Conservation (phyloP, 345 rosid genomes). For the Eucalyptus regnans region DNA sequence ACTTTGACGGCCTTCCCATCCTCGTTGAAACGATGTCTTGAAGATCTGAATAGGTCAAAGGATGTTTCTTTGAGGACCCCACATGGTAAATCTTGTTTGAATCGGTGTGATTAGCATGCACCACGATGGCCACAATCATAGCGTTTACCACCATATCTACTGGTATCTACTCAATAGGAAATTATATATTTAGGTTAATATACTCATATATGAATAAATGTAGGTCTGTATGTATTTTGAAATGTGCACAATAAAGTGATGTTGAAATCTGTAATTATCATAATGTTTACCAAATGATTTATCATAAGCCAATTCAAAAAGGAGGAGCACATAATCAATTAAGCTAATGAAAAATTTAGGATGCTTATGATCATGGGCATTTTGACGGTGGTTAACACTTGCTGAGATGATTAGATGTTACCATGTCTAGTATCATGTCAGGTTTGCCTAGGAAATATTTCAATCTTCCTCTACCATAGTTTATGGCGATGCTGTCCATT, state of each 20-base stretch:
- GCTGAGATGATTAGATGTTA: neutral
- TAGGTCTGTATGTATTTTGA: neutral
- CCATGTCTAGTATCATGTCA: slow-evolving; percentile 13
- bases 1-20: slow-evolving; percentile 21
- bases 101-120: neutral
- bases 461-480: slow-evolving; percentile 23
- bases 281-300: too few species aligned
- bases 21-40: neutral
- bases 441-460: slow-evolving; percentile 18
- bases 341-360: neutral
- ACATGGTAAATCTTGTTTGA: slow-evolving; percentile 6
- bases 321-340: neutral
- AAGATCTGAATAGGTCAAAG: neutral
- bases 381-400: neutral
- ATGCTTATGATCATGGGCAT: neutral
- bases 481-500: slow-evolving; percentile 14
- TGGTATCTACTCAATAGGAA: neutral
- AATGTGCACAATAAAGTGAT: neutral
- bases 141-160: slow-evolving; percentile 22
- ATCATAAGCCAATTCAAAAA: neutral
- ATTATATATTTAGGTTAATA: neutral
- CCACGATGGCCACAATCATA: slow-evolving; percentile 3
- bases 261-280: too few species aligned
- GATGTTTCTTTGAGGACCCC: slow-evolving; percentile 13
- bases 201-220: neutral